phyloP scores from a whole-genome alignment of 2,329 filamentous ascomycete genomes.

The Neofusicoccum umdonicola region DNA sequence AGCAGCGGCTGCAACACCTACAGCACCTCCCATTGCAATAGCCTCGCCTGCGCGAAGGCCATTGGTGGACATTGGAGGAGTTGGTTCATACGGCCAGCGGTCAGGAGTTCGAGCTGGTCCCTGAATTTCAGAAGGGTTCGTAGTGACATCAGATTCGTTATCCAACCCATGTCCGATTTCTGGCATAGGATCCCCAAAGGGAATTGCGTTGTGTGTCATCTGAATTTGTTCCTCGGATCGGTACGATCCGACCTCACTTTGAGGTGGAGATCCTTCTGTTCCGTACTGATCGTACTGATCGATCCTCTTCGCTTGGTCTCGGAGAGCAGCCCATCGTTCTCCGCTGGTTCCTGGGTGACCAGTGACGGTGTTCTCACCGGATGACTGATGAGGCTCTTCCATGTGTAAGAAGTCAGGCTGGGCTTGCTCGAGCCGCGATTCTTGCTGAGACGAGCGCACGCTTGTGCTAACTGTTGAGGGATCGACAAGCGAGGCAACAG shows the following conservation, averaged over 20 bases:
- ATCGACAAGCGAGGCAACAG: conserved; percentile 84
- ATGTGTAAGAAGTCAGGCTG: neutral
- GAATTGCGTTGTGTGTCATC: conserved; percentile 68
- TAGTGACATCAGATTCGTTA: conserved; percentile 65
- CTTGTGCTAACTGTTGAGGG: conserved; percentile 66
- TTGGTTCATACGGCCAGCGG: conserved; percentile 57
- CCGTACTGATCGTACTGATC: conserved; percentile 35
- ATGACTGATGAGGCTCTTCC: conserved; percentile 22
- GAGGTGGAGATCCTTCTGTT: conserved; percentile 51
- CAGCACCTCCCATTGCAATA: conserved; percentile 50
- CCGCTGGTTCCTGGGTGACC: conserved; percentile 28
- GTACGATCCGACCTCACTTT: conserved; percentile 52
- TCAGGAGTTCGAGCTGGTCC: conserved; percentile 59
- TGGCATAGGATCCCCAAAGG: conserved; percentile 67
- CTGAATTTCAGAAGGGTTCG: conserved; percentile 81
- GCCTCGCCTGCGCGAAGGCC: conserved; percentile 35
- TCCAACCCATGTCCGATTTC: conserved; percentile 69
- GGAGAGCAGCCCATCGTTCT: conserved; percentile 39
- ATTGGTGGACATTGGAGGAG: conserved; percentile 42
- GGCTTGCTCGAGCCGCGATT: neutral
- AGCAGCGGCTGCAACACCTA: conserved; percentile 54
- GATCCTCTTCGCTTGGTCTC: conserved; percentile 31
- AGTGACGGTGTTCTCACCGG: conserved; percentile 22
- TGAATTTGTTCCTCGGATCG: conserved; percentile 44
- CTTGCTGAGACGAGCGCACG: conserved; percentile 34